Percentiles rank a stretch among this genome's conserved stretches.
Conservation (phyloP, 148 eudicot species). For the Fagopyrum homotropicum region DNA sequence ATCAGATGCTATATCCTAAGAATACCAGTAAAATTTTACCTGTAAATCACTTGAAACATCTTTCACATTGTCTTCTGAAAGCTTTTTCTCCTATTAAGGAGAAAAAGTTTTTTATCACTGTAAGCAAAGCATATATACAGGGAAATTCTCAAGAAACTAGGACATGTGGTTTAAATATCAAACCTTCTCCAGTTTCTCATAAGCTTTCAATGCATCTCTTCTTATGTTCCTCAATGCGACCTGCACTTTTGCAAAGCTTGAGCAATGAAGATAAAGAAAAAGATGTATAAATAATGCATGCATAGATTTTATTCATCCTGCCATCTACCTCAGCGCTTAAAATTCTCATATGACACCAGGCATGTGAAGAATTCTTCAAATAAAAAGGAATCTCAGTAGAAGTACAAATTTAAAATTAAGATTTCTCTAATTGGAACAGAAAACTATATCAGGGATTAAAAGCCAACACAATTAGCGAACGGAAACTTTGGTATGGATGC, state of each 20-base stretch:
- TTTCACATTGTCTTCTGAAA: slow-evolving; percentile 88
- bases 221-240: slow-evolving; percentile 90
- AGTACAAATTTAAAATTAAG: background rate
- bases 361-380: background rate
- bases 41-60: slow-evolving; percentile 84
- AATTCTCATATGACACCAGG: background rate
- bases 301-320: background rate
- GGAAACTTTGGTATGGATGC: background rate
- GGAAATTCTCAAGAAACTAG: background rate
- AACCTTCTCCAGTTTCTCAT: slow-evolving; percentile 94
- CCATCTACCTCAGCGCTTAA: background rate
- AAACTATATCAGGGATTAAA: background rate
- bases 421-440: background rate
- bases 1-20: background rate
- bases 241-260: slow-evolving; percentile 23
- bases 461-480: too few relatives aligned
- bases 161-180: slow-evolving; percentile 7
- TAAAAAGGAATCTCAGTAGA: background rate
- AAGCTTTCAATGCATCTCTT: slow-evolving; percentile 90
- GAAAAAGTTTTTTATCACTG: slow-evolving; percentile 4
- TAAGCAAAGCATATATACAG: background rate
- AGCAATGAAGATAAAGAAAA: background rate
- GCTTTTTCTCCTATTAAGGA: slow-evolving; percentile 75
- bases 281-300: background rate
- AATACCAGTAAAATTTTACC: slow-evolving; percentile 27